Conservation (phyloP, 345 rosid species). For the Diplotaxis tenuifolia region DNA sequence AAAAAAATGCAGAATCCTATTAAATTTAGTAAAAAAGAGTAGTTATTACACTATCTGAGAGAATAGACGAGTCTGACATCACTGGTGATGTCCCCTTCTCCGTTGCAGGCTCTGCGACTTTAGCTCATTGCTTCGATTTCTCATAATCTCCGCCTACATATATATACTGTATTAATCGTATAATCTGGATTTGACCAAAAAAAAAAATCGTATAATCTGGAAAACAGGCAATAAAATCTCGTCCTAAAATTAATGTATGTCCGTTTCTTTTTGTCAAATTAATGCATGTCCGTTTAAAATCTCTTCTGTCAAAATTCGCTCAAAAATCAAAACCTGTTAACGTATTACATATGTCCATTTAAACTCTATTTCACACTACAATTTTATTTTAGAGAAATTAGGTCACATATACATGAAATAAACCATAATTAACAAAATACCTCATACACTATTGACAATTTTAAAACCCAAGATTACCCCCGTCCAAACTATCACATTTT, state of each 20-base stretch:
- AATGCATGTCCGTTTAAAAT: too few species aligned
- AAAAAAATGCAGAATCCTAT: not conserved
- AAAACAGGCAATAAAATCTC: too few species aligned
- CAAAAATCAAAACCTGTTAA: too few species aligned
- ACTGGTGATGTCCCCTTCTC: not conserved
- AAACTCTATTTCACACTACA: too few species aligned
- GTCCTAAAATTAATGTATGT: too few species aligned
- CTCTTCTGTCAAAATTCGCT: too few species aligned
- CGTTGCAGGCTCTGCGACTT: not conserved
- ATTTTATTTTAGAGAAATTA: not conserved
- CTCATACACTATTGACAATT: not conserved
- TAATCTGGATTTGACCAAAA: too few species aligned
- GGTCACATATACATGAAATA: not conserved
- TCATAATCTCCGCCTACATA: not conserved
- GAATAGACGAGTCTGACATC: not conserved
- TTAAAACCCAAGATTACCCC: not conserved
- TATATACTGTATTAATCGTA: not conserved
- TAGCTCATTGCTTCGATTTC: not conserved
- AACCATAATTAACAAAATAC: too few species aligned
- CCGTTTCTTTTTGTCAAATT: too few species aligned
- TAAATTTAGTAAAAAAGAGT: not conserved
- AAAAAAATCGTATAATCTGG: too few species aligned
- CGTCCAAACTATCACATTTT: not conserved
- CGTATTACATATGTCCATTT: too few species aligned
- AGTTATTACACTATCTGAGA: not conserved